Evolutionary conservation across 169 alveolate species (phyloP).

Genomic region (Babesia bigemina): DNA sequence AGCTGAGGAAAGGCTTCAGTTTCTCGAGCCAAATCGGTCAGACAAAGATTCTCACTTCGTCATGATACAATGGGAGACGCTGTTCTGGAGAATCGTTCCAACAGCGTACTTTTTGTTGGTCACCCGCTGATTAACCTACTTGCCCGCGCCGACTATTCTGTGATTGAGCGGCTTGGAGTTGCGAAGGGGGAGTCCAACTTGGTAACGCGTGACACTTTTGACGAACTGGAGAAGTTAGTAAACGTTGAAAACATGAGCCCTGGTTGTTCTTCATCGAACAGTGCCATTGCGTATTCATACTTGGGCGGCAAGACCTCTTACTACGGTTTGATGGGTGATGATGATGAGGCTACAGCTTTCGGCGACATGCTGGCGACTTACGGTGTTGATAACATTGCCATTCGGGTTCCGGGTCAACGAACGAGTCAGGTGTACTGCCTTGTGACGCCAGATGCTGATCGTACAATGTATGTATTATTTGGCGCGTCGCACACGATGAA

Average conservation of each 20-base stretch:
- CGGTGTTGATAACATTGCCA: slow-evolving; percentile 1
- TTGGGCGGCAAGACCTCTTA: slow-evolving; percentile 20
- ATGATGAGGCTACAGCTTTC: not conserved
- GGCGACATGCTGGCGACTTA: not conserved
- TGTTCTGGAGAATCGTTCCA: slow-evolving; percentile 7
- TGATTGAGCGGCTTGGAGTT: slow-evolving; percentile 2
- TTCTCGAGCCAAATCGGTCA: no score
- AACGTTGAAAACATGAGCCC: slow-evolving; percentile 5
- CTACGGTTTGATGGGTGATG: slow-evolving; percentile 19
- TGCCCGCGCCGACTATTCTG: slow-evolving; percentile 13
- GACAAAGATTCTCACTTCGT: no score
- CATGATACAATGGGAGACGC: slow-evolving; percentile 8
- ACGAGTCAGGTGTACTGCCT: slow-evolving; percentile 19
- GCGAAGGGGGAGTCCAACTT: slow-evolving; percentile 31
- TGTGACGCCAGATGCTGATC: slow-evolving; percentile 38
- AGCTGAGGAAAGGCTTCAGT: no score
- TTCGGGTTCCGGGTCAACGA: not conserved
- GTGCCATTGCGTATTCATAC: slow-evolving; percentile 12
- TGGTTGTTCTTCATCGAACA: slow-evolving; percentile 15
- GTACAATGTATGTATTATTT: slow-evolving; percentile 21
- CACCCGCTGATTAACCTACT: slow-evolving; percentile 18
- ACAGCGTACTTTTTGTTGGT: slow-evolving; percentile 11
- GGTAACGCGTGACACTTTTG: not conserved
- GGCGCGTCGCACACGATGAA: slow-evolving; percentile 33
- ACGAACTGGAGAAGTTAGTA: not conserved